Evolutionary conservation across 177 flowering plant genomes (phyloP).

Genomic region (Vitis hybrid): DNA sequence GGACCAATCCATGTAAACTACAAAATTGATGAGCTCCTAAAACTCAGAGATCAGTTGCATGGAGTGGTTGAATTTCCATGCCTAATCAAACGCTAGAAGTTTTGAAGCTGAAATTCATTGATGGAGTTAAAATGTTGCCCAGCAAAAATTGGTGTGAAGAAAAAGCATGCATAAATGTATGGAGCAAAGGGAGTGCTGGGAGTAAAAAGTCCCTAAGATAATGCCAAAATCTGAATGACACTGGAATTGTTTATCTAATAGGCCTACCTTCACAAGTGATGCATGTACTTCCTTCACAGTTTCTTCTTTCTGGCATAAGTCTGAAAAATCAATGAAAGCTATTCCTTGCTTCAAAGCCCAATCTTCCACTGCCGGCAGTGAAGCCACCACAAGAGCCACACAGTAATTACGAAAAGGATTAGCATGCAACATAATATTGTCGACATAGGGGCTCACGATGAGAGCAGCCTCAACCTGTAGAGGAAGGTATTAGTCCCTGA

Average conservation of each 20-base stretch:
- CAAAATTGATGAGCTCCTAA: neutral
- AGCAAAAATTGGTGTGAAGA: too few relatives aligned
- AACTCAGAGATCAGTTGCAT: too few relatives aligned
- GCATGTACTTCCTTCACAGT: slow-evolving; percentile 70
- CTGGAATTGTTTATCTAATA: neutral
- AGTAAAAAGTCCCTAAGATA: too few relatives aligned
- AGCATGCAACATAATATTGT: slow-evolving; percentile 90
- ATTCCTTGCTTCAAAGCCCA: slow-evolving; percentile 75
- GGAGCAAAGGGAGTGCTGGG: too few relatives aligned
- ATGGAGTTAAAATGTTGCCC: too few relatives aligned
- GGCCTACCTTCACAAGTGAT: slow-evolving; percentile 75
- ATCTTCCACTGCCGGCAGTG: slow-evolving; percentile 57
- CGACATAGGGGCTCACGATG: slow-evolving; percentile 69
- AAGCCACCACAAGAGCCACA: slow-evolving; percentile 89
- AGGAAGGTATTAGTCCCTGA: slow-evolving; percentile 14
- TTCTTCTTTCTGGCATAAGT: slow-evolving; percentile 70
- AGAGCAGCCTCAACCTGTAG: slow-evolving; percentile 90
- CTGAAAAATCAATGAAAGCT: slow-evolving; percentile 47
- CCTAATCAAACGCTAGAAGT: too few relatives aligned
- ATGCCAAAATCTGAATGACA: too few relatives aligned
- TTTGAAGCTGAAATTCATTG: too few relatives aligned
- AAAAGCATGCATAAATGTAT: too few relatives aligned
- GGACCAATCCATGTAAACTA: neutral
- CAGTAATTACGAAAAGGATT: slow-evolving; percentile 86
- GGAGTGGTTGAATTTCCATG: too few relatives aligned